These are phyloP conservation scores for Sporothrix luriei DNA, from an alignment of 2,329 filamentous ascomycete species.

Conservation along the genomic window DNA sequence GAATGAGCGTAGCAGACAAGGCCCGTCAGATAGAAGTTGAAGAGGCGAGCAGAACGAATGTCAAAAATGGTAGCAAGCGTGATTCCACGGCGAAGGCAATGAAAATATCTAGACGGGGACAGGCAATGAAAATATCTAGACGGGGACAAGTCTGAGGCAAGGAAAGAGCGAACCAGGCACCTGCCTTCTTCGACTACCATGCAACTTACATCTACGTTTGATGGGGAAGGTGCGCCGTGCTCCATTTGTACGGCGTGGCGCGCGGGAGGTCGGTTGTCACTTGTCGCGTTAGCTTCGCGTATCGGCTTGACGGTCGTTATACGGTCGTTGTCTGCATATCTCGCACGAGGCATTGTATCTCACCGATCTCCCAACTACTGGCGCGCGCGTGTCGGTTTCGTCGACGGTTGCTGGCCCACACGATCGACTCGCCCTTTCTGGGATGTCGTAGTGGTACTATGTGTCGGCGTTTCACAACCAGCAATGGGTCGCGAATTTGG, in stretches of 20 bases:
- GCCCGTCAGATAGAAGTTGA: too few relatives aligned
- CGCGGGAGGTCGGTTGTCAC: background rate
- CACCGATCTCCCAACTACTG: background rate
- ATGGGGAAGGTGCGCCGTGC: slow-evolving; percentile 13
- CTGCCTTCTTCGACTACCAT: background rate
- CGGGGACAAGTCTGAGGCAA: background rate
- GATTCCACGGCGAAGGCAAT: background rate
- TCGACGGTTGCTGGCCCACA: background rate
- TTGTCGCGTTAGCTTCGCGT: background rate
- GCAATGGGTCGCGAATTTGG: background rate
- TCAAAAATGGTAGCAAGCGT: background rate
- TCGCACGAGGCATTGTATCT: background rate
- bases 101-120: background rate
- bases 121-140: background rate
- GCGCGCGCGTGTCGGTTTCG: slow-evolving; percentile 1
- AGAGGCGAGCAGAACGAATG: background rate
- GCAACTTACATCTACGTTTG: slow-evolving; percentile 25
- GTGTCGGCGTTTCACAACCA: background rate
- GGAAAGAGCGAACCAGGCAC: background rate
- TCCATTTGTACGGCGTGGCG: slow-evolving; percentile 16
- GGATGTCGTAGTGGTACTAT: background rate
- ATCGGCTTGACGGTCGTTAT: background rate
- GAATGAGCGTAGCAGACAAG: background rate
- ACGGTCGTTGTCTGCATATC: background rate
- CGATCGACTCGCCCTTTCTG: background rate